Percentiles rank a stretch among this genome's conserved stretches.
phyloP scores from a whole-genome alignment of 2,329 filamentous ascomycete species.

The Sporothrix globosa region DNA sequence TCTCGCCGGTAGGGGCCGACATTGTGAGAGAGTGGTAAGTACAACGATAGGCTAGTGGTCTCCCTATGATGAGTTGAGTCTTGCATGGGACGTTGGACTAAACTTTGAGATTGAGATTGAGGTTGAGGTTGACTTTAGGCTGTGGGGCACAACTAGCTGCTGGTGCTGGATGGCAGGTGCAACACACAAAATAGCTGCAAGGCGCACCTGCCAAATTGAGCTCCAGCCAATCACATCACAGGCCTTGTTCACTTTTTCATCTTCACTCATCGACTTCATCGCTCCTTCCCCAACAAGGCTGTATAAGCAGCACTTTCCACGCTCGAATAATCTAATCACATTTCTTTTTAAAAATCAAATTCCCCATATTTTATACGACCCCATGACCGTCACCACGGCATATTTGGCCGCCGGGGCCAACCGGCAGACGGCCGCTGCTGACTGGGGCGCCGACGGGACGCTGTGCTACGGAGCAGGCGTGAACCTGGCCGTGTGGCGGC shows the following conservation, averaged over 20 bases:
- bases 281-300: neutral
- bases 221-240: constrained; percentile 32
- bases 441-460: constrained; percentile 76
- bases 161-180: neutral
- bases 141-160: neutral
- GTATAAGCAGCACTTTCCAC: neutral
- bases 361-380: neutral
- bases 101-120: neutral
- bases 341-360: neutral
- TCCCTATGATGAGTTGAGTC: neutral
- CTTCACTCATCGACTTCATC: neutral
- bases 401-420: constrained; percentile 83
- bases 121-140: constrained; percentile 7
- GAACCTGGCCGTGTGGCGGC: constrained; percentile 87
- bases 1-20: neutral
- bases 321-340: neutral
- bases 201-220: neutral
- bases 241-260: constrained; percentile 28
- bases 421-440: constrained; percentile 82
- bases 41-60: no score
- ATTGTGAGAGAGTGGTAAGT: neutral
- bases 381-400: constrained; percentile 40
- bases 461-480: constrained; percentile 88
- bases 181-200: neutral
- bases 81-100: neutral